Base-by-base conservation (phyloP, 2,329 filamentous ascomycete genomes). In the Phoma sp. region DNA sequence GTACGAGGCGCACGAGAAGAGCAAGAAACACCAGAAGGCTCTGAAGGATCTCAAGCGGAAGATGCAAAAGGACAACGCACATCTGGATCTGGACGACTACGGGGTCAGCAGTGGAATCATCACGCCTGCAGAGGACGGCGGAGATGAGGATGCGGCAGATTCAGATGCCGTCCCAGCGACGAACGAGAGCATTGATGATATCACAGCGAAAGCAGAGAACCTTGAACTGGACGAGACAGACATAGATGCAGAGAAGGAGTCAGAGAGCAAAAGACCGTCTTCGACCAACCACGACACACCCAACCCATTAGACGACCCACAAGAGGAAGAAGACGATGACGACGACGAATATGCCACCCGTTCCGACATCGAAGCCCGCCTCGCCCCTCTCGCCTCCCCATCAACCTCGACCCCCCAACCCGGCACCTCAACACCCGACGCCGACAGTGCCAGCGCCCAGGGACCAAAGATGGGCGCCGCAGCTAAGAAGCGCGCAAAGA, bases 1-100 rank as follows among this genome's bases (percentile, higher is more conserved):
- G 70, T 92, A 90, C 60, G 88, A 96, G 68, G 88, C 90, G 3
- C 95, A 99, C 68, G 93, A 97, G 77, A 92, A 89, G 78, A 98
- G 94, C 81, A 99, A 96, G 75, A 99, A 98, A 76, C 95, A 99
- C 69, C 77, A 88, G 58, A 98, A 96, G 72, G 89, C 92, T 2
- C 83, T 97, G 6, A 88, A 93, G 63, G 85, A 92, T 57, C 77
- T 99, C 35, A 87, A 86, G 67, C 84, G 85, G 67, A 88, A 95
- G 72, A 96, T 99, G 92, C 85, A 83, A 64, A 87, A 88, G 64
- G 90, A 99, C 68, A 89, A 93, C 66, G 80, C 81, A 41, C 81
- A 86, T 43, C 74, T 92, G 31, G 69, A 79, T 51, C 64, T 82
- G 31, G 76, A 78, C 21, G 72, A 74, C 5, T 74, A 76, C 25